These are phyloP conservation scores for Pisolithus sp. DNA, from an alignment of 768 basidiomycete species.

Conservation along the genomic window DNA sequence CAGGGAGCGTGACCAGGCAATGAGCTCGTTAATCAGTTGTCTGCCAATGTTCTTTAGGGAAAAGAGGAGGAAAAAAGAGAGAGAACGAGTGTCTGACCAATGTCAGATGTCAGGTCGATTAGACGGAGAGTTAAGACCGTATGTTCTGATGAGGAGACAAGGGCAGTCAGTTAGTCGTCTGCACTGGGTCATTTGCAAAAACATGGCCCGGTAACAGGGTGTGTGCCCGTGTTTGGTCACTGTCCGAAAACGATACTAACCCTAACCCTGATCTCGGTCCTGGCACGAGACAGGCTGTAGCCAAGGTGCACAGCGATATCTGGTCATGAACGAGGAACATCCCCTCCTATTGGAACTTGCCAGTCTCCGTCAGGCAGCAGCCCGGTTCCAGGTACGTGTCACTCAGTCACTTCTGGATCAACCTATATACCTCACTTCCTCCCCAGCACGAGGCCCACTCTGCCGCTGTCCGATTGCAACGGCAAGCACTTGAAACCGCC, in stretches of 20 bases:
- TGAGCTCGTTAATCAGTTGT: too few relatives aligned
- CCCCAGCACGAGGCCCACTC: conserved; percentile 64
- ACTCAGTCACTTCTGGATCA: accelerated
- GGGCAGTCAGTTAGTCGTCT: too few relatives aligned
- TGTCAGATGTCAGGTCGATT: too few relatives aligned
- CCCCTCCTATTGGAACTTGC: conserved; percentile 42
- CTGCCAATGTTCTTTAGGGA: too few relatives aligned
- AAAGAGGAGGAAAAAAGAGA: too few relatives aligned
- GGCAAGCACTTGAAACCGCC: conserved; percentile 48
- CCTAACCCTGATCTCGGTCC: neutral
- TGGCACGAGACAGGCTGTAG: too few relatives aligned
- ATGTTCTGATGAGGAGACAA: too few relatives aligned
- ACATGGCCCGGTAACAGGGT: neutral
- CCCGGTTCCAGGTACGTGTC: conserved; percentile 42
- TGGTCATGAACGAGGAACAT: conserved; percentile 27
- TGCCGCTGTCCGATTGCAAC: conserved; percentile 61
- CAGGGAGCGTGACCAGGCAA: too few relatives aligned
- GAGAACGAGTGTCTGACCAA: too few relatives aligned
- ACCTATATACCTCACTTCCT: neutral
- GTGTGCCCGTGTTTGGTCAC: neutral
- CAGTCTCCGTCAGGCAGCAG: conserved; percentile 40
- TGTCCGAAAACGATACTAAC: neutral
- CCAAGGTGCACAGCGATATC: too few relatives aligned
- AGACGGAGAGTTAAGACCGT: too few relatives aligned
- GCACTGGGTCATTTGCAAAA: conserved; percentile 4